Evolutionary conservation across 805 yeast species (phyloP), one percentile per base, ranked within the genome.

Genomic region (Suhomyces prunicola): DNA sequence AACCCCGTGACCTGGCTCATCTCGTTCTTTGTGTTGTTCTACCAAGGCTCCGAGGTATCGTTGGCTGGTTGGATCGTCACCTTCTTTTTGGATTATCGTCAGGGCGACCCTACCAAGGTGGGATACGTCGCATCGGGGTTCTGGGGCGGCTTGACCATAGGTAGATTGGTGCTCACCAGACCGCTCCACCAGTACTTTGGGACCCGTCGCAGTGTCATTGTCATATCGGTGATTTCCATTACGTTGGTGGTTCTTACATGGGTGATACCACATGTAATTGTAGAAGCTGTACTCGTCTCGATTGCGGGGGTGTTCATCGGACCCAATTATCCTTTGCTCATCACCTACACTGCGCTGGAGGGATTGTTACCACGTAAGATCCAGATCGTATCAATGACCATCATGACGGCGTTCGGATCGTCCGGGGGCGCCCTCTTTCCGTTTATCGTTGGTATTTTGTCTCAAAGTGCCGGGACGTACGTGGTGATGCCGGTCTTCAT

Each of bases 61-160:
- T 68, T 86, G 54, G 90, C 86, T 1, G 86, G 90, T 2, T 87
- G 92, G 91, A 70, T 83, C 17, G 83, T 83, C 46, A 82, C 90
- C 2, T 87, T 79, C 60, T 67, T 87, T 51, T 71, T 83, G 42
- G 79, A 77, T 24, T 79, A 83, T 50, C 78, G 87, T 53, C 67
- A 75, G 13, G 83, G 83, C 15, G 69, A 73, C 47, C 71, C 71
- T 31, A 59, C 71, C 1, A 64, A 71, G 19, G 80, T 83, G 62
- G 87, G 90, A 7, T 84, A 81, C 60, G 82, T 85, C 12, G 83
- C 87, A 0, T 79, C 90, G 5, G 86, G 88, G 13, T 86, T 79
- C 62, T 87, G 91, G 91, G 78, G 79, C 23, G 93, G 93, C 0
- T 65, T 87, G 19, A 84, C 91, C 0, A 55, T 78, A 13, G 93